A percentile compares a stretch with the other conserved stretches of the same genome.
These are phyloP conservation scores for Combretum micranthum DNA, from an alignment of 345 rosid genomes.

Conservation along the genomic window DNA sequence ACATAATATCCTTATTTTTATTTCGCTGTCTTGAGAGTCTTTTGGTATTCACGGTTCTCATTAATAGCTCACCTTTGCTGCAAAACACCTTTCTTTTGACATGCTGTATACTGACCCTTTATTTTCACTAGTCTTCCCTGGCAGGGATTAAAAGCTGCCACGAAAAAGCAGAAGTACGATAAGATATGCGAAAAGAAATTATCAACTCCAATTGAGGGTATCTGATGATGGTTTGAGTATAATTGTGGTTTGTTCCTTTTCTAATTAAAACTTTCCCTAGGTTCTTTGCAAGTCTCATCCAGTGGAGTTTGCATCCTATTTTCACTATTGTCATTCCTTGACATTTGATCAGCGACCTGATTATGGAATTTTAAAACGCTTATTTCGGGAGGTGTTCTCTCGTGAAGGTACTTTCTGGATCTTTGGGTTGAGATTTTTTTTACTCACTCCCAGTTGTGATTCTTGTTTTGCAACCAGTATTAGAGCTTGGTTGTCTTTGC, in stretches of 20 bases:
- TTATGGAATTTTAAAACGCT: constrained; percentile 75
- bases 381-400: constrained; percentile 66
- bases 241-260: background rate
- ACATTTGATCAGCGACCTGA: constrained; percentile 83
- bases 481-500: background rate
- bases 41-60: too few species aligned
- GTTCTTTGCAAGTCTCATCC: constrained; percentile 72
- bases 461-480: too few species aligned
- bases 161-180: constrained; percentile 86
- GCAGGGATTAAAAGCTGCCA: constrained; percentile 91
- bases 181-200: constrained; percentile 85
- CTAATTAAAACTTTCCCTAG: constrained; percentile 23
- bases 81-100: background rate
- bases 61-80: background rate
- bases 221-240: background rate
- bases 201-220: constrained; percentile 85
- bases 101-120: background rate
- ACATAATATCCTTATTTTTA: background rate
- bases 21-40: too few species aligned
- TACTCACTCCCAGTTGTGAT: too few species aligned
- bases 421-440: background rate
- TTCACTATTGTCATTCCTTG: constrained; percentile 80
- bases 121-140: constrained; percentile 63
- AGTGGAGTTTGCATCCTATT: constrained; percentile 67
- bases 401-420: constrained; percentile 49